Evolutionary conservation across 208 protist species (phyloP).

Genomic region (Novymonas esmeraldas): DNA sequence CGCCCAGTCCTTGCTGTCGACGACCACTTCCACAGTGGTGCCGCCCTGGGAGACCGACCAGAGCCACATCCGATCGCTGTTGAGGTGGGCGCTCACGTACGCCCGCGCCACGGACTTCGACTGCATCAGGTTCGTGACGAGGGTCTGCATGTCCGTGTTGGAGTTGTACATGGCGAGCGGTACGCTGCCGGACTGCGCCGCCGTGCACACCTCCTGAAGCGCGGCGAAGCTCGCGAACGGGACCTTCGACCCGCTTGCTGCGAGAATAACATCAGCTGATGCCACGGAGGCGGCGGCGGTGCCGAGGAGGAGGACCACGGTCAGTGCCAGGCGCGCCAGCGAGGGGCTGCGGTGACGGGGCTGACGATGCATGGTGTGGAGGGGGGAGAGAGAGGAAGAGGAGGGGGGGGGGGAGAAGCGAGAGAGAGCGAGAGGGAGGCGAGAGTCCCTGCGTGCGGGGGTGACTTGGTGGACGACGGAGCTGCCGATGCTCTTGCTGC

Average conservation of each 20-base stretch:
- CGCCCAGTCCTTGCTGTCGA: slow-evolving; percentile 6
- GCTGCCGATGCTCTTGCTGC: no score
- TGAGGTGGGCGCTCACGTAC: slow-evolving; percentile 20
- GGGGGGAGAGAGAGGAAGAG: not conserved
- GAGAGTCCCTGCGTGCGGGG: no score
- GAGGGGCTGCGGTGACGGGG: not conserved
- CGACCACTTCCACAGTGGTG: not conserved
- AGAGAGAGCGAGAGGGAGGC: not conserved
- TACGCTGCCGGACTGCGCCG: not conserved
- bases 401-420: not conserved
- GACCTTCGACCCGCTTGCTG: slow-evolving; percentile 1
- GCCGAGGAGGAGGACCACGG: not conserved
- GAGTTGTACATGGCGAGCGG: not conserved
- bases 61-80: slow-evolving; percentile 1
- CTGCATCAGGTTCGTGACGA: not conserved
- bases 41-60: slow-evolving; percentile 3
- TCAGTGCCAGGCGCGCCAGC: not conserved
- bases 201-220: slow-evolving; percentile 12
- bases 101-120: not conserved
- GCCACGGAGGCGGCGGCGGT: not conserved
- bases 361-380: not conserved
- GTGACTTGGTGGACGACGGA: no score
- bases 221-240: slow-evolving; percentile 3
- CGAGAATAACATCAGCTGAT: slow-evolving; percentile 3
- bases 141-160: not conserved